phyloP scores from a whole-genome alignment of 2,329 filamentous ascomycete species.

The Pseudogymnoascus sp. region DNA sequence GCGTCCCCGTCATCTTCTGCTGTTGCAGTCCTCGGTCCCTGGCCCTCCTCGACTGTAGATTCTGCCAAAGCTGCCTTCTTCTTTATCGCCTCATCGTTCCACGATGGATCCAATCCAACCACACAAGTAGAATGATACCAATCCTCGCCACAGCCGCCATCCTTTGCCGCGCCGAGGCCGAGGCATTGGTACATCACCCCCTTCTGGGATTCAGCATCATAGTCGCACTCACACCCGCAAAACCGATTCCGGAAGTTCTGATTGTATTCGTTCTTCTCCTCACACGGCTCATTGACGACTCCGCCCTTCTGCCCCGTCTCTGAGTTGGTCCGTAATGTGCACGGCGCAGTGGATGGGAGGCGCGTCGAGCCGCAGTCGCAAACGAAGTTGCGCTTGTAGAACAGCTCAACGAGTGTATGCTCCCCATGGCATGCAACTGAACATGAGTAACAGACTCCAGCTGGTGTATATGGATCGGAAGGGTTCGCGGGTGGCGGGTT shows the following conservation, averaged over 20 bases:
- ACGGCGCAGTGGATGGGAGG: slow-evolving; percentile 61
- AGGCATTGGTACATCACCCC: slow-evolving; percentile 98
- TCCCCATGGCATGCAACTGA: slow-evolving; percentile 96
- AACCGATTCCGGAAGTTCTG: slow-evolving; percentile 92
- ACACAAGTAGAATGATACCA: slow-evolving; percentile 97
- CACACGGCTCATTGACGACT: slow-evolving; percentile 67
- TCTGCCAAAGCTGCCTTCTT: slow-evolving; percentile 28
- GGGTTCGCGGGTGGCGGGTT: slow-evolving; percentile 64
- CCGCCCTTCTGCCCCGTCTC: slow-evolving; percentile 66
- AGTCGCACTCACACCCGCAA: slow-evolving; percentile 81
- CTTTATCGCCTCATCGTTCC: slow-evolving; percentile 48
- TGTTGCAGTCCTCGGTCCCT: slow-evolving; percentile 15
- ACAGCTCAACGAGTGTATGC: slow-evolving; percentile 89
- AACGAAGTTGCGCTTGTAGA: slow-evolving; percentile 88
- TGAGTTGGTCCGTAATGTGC: slow-evolving; percentile 64
- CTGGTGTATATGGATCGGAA: slow-evolving; percentile 58
- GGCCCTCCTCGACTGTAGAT: slow-evolving; percentile 20
- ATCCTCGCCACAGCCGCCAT: slow-evolving; percentile 89
- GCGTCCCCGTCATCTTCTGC: slow-evolving; percentile 31
- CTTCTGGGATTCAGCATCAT: slow-evolving; percentile 81
- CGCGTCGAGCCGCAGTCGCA: slow-evolving; percentile 93
- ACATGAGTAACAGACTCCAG: slow-evolving; percentile 92
- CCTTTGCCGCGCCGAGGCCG: slow-evolving; percentile 69
- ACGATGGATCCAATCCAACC: slow-evolving; percentile 68
- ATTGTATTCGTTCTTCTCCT: slow-evolving; percentile 77